Evolutionary conservation across 371 early-diverging fungal species (phyloP), one percentile per base, ranked within the genome.

Genomic region (Lichtheimia ornata): DNA sequence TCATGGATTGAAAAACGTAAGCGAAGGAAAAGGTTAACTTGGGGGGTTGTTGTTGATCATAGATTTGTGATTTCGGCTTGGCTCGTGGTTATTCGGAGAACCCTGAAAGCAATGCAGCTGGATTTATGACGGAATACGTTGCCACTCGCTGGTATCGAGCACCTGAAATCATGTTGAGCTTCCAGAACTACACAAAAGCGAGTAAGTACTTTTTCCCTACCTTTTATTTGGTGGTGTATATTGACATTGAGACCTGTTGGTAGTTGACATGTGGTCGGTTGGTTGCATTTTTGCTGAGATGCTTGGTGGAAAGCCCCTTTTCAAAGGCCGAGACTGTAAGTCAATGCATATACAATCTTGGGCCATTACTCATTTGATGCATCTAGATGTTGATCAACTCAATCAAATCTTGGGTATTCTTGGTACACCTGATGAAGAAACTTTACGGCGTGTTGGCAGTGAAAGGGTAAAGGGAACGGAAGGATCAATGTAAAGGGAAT

Each of bases 141-240:
- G 94, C 98, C 44, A 99, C 99, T 0, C 84, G 99, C 63, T 99
- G 99, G 99, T 99, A 99, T 75, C 86, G 99, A 63, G 93, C 99
- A 13, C 99, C 99, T 25, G 99, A 99, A 74, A 93, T 99, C 60
- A 96, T 99, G 91, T 77, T 99, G 44, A 94, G 94, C 56, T 92
- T 93, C 76, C 89, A 92, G 64, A 88, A 84, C 56, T 99, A 99
- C 77, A 94, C 94, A 43, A 95, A 95, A 85, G 96, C 97, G 43
- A 95, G 93, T 93, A 84, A 69, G 88, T 86, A 35, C 6, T 35
- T 11, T 35, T 35, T 11, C 9, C 11, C 4, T 41, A 15, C 5
- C 47, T n/a, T 7, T 2, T 2, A 2, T 43, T 25, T 24, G 24
- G 18, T 35, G 35, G 35, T 35, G 35, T 1, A 4, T 35, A 47